phyloP scores from a whole-genome alignment of 768 basidiomycete species.

The Cystobasidium ongulense region DNA sequence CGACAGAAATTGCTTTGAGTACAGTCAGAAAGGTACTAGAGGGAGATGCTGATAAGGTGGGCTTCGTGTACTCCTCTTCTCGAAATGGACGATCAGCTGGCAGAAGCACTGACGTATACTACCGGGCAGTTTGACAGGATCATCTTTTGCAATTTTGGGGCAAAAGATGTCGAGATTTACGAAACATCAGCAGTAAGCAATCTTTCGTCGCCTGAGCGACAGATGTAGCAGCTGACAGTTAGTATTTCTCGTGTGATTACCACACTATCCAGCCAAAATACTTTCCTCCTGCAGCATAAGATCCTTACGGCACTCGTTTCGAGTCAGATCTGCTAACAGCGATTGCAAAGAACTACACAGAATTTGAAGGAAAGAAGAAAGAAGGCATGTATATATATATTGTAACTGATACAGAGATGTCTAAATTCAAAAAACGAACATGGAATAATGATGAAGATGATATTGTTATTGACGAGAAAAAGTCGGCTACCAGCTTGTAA shows the following conservation, averaged over 20 bases:
- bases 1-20: slow-evolving; percentile 44
- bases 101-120: neutral
- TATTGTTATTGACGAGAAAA: no score
- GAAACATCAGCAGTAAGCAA: neutral
- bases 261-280: slow-evolving; percentile 1
- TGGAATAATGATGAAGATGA: no score
- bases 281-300: neutral
- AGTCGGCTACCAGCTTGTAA: no score
- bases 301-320: neutral
- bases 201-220: neutral
- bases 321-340: neutral
- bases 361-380: no score
- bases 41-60: neutral
- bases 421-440: no score
- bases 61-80: neutral
- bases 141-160: slow-evolving; percentile 27
- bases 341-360: neutral
- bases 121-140: slow-evolving; percentile 9
- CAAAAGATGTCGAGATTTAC: slow-evolving; percentile 11
- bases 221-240: neutral
- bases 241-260: neutral
- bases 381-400: no score
- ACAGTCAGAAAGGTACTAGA: slow-evolving; percentile 33
- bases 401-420: no score
- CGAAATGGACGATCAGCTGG: neutral